A percentile compares a stretch with the other conserved stretches of the same genome.
phyloP scores from a whole-genome alignment of 2,329 filamentous ascomycete genomes.

The Rhynchosporium secalis region DNA sequence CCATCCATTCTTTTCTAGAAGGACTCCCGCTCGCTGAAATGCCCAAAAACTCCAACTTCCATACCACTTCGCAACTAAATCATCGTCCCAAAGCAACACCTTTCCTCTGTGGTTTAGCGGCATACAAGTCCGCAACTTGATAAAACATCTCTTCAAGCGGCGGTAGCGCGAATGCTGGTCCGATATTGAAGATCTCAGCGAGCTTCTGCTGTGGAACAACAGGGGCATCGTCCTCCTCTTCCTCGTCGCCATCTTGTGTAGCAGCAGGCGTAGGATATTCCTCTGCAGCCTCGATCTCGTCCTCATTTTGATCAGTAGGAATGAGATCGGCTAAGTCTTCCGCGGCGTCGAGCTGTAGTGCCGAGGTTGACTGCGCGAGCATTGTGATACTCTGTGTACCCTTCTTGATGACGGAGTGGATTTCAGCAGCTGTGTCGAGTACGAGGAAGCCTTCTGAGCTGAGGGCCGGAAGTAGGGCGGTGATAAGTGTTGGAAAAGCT shows the following conservation, averaged over 20 bases:
- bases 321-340: conserved; percentile 33
- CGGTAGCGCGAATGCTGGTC: conserved; percentile 67
- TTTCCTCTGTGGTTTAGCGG: conserved; percentile 51
- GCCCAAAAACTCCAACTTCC: conserved; percentile 8
- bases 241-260: conserved; percentile 45
- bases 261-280: conserved; percentile 37
- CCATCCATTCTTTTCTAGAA: neutral
- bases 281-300: conserved; percentile 40
- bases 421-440: conserved; percentile 73
- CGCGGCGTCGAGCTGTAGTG: conserved; percentile 40
- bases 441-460: conserved; percentile 71
- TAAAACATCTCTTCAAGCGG: conserved; percentile 76
- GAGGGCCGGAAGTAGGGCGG: conserved; percentile 64
- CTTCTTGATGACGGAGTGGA: conserved; percentile 63
- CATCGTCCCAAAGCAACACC: neutral
- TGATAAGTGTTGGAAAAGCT: conserved; percentile 57
- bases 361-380: conserved; percentile 56
- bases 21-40: conserved; percentile 11
- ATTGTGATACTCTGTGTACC: conserved; percentile 54
- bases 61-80: neutral
- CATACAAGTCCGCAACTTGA: conserved; percentile 66
- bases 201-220: conserved; percentile 69
- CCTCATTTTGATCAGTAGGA: conserved; percentile 34
- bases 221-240: conserved; percentile 54
- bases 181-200: conserved; percentile 68